phyloP scores from a whole-genome alignment of 2,329 filamentous ascomycete genomes.

The Fusarium nelsonii region DNA sequence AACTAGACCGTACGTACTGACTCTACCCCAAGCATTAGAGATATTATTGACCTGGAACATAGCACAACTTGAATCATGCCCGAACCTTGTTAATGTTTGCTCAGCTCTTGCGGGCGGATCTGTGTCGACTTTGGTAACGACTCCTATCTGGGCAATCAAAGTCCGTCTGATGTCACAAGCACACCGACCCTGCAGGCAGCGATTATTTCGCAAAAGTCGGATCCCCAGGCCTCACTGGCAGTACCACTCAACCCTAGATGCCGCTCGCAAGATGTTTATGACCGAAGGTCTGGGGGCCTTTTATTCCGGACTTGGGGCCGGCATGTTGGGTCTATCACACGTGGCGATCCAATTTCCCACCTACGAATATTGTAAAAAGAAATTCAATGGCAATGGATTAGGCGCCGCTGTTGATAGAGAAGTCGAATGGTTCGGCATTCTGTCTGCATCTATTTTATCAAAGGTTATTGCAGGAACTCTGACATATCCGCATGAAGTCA shows the following conservation, averaged over 20 bases:
- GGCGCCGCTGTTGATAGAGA: slow-evolving; percentile 69
- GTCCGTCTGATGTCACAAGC: slow-evolving; percentile 98
- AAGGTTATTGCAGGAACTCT: slow-evolving; percentile 93
- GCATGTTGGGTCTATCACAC: slow-evolving; percentile 89
- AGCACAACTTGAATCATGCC: slow-evolving; percentile 59
- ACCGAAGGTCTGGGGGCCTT: slow-evolving; percentile 90
- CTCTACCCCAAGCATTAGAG: not conserved
- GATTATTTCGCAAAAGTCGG: not conserved
- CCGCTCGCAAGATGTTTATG: slow-evolving; percentile 93
- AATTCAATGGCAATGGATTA: slow-evolving; percentile 89
- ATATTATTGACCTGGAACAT: slow-evolving; percentile 57
- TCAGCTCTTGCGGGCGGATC: slow-evolving; percentile 90
- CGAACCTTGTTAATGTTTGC: slow-evolving; percentile 73
- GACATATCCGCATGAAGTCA: slow-evolving; percentile 96
- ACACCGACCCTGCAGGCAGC: slow-evolving; percentile 56
- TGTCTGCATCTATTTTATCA: slow-evolving; percentile 88
- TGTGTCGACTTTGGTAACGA: slow-evolving; percentile 90
- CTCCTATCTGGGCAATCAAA: slow-evolving; percentile 99
- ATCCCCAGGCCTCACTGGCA: slow-evolving; percentile 73
- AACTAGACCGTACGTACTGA: slow-evolving; percentile 68
- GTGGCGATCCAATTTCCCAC: slow-evolving; percentile 97
- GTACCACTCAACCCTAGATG: slow-evolving; percentile 88
- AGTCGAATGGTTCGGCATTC: slow-evolving; percentile 80
- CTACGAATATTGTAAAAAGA: slow-evolving; percentile 91
- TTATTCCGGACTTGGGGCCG: slow-evolving; percentile 93